These are phyloP conservation scores for Radiomyces spectabilis DNA, from an alignment of 192 early-diverging fungal species.

Conservation along the genomic window DNA sequence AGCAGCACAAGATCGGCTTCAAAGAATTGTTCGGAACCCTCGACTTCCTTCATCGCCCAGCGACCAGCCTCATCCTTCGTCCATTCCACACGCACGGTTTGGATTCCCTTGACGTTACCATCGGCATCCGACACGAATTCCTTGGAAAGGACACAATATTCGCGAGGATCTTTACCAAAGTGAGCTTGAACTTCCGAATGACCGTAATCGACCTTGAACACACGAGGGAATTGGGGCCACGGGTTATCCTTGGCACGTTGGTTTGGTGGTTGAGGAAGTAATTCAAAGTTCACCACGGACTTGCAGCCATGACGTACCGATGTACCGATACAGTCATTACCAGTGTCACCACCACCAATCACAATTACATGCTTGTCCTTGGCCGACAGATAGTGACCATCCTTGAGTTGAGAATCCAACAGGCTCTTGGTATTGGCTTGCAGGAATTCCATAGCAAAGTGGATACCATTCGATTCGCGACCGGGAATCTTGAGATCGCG, in stretches of 20 bases:
- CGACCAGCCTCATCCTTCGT: constrained; percentile 65
- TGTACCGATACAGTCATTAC: constrained; percentile 94
- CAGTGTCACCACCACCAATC: constrained; percentile 98
- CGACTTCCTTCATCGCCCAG: constrained; percentile 88
- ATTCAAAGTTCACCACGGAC: constrained; percentile 93
- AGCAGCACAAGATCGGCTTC: constrained; percentile 87
- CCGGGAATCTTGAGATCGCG: constrained; percentile 88
- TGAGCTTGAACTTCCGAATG: constrained; percentile 85
- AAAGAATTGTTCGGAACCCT: constrained; percentile 79
- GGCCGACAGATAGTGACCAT: constrained; percentile 73
- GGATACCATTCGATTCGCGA: constrained; percentile 80
- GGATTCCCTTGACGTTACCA: constrained; percentile 80
- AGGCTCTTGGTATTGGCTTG: constrained; percentile 84
- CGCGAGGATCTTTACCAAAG: constrained; percentile 92
- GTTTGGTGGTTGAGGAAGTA: constrained; percentile 88
- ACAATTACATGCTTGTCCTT: constrained; percentile 93
- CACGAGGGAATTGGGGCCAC: constrained; percentile 95
- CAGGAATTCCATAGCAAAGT: constrained; percentile 99
- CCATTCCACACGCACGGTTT: constrained; percentile 96
- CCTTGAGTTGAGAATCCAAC: constrained; percentile 69
- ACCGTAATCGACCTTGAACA: constrained; percentile 95
- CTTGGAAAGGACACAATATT: constrained; percentile 93
- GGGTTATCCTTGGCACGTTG: constrained; percentile 85
- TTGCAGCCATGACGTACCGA: constrained; percentile 87
- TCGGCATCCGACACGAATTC: constrained; percentile 83